A percentile compares a stretch with the other conserved stretches of the same genome.
phyloP scores from a whole-genome alignment of 306 rosid species.

The Cucurbita pepo region DNA sequence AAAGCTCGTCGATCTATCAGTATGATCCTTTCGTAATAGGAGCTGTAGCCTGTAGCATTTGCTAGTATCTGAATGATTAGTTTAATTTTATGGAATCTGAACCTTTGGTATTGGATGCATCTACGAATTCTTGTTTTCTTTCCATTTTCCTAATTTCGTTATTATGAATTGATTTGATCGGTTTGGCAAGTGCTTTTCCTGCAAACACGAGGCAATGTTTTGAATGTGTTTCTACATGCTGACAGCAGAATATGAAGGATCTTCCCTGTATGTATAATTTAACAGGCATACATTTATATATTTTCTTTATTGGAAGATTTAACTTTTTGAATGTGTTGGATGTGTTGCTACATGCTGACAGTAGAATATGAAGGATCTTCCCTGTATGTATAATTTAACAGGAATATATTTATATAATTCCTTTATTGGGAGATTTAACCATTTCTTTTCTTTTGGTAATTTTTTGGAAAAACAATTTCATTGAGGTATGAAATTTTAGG shows the following conservation, averaged over 20 bases:
- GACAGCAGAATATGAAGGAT: not conserved
- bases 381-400: not conserved
- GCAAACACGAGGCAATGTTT: not conserved
- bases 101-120: not conserved
- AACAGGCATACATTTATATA: not conserved
- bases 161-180: not conserved
- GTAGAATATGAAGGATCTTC: not conserved
- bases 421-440: not conserved
- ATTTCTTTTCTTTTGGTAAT: no score
- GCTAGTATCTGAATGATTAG: not conserved
- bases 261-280: not conserved
- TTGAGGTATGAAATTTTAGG: no score
- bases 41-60: not conserved
- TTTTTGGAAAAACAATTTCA: no score
- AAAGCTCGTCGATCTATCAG: not conserved
- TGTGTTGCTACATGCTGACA: not conserved
- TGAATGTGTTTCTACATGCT: not conserved
- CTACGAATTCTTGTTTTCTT: not conserved
- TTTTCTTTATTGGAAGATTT: not conserved
- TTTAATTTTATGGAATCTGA: not conserved
- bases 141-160: not conserved
- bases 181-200: not conserved
- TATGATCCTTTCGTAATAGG: not conserved
- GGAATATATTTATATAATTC: not conserved
- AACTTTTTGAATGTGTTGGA: not conserved